Conservation (phyloP, 1,139 yeast species). For the Geotrichum reessii region DNA sequence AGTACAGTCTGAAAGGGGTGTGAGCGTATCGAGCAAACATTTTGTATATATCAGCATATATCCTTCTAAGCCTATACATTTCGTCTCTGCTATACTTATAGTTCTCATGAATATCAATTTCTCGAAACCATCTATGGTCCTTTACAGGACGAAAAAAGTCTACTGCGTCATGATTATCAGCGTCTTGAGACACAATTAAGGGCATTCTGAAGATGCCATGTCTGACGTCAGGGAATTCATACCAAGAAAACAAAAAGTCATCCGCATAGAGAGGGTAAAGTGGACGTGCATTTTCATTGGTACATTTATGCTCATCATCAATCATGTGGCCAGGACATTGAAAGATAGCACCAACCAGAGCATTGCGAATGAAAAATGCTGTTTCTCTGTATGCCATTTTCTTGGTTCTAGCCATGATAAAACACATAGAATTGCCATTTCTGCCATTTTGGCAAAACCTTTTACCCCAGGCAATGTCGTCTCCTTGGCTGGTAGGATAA, state of each 20-base stretch:
- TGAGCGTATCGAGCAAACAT: constrained; percentile 2
- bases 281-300: constrained; percentile 24
- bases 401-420: constrained; percentile 53
- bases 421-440: constrained; percentile 36
- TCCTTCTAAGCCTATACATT: constrained; percentile 1
- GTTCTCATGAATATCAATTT: constrained; percentile 21
- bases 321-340: constrained; percentile 42
- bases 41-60: constrained; percentile 7
- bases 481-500: constrained; percentile 22
- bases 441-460: constrained; percentile 24
- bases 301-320: constrained; percentile 24
- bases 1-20: constrained; percentile 3
- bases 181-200: constrained; percentile 14
- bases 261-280: constrained; percentile 26
- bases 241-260: constrained; percentile 21
- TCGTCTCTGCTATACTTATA: constrained; percentile 18
- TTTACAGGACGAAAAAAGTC: constrained; percentile 7
- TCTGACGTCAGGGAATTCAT: constrained; percentile 20
- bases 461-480: constrained; percentile 25
- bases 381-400: constrained; percentile 46
- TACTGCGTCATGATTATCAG: constrained; percentile 14
- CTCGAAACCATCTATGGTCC: constrained; percentile 18
- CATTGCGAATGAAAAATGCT: constrained; percentile 49
- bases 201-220: constrained; percentile 17
- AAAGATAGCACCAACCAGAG: constrained; percentile 61